Conservation (phyloP, 129 eudicot genomes). For the Flaveria brownii region DNA sequence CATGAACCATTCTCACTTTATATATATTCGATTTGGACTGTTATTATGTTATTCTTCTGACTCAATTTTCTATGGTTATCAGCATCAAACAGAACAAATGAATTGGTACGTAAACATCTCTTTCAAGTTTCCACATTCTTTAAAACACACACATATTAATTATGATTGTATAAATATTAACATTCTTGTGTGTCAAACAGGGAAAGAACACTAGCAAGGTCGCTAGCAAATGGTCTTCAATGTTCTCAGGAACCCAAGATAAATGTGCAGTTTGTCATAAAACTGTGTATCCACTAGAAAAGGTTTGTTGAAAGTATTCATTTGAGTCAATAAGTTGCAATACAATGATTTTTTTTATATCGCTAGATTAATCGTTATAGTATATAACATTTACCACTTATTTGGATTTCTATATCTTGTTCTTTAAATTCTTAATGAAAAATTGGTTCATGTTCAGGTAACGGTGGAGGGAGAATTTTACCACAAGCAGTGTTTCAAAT, state of each 20-base stretch:
- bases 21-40: neutral
- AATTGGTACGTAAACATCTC: slow-evolving; percentile 48
- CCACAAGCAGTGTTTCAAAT: slow-evolving; percentile 78
- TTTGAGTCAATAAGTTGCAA: neutral
- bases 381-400: too few relatives aligned
- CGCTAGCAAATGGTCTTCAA: slow-evolving; percentile 36
- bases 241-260: slow-evolving; percentile 92
- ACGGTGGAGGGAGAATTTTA: slow-evolving; percentile 78
- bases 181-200: slow-evolving; percentile 32
- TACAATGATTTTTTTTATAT: too few relatives aligned
- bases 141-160: neutral
- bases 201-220: slow-evolving; percentile 56
- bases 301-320: slow-evolving; percentile 45
- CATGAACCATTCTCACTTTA: too few relatives aligned
- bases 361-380: too few relatives aligned
- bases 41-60: neutral
- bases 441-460: slow-evolving; percentile 42
- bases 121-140: neutral
- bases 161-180: neutral
- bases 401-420: too few relatives aligned
- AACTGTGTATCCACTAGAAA: slow-evolving; percentile 90
- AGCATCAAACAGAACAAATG: slow-evolving; percentile 53
- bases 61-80: slow-evolving; percentile 26
- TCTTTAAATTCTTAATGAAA: neutral
- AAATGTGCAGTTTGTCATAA: slow-evolving; percentile 77